Evolutionary conservation across 2,329 filamentous ascomycete species (phyloP), one percentile per base, ranked within the genome.

Genomic region (Aureobasidium musti): DNA sequence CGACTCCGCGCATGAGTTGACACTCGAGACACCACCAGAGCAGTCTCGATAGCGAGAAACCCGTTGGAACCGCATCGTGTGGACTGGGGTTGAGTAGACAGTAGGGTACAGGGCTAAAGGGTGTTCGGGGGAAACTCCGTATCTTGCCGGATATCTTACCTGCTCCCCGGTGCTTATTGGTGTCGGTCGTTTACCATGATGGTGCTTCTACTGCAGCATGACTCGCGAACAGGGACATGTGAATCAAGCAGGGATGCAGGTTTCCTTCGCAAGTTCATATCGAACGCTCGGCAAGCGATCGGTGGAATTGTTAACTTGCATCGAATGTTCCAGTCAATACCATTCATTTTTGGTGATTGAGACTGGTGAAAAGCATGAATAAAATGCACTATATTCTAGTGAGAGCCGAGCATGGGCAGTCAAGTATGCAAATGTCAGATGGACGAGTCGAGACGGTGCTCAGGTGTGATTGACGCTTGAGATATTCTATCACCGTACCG

Each of bases 51-150:
- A 5, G 23, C 28, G 26, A 28, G 30, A 10, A 59, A 39, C 3
- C 14, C n/a, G 21, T 28, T 41, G 6, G 53, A 28, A 41, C 10
- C 26, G 26, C 39, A 33, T 59, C 19, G 54, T 45, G 54, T 33
- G 8, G 39, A 33, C 17, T 45, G 4, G 7, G 39, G n/a, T 10
- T 5, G 14, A 45, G 30, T 26, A 45, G 54, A 19, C 54, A 45
- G 39, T 11, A 35, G 21, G 30, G 14, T 37, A 19, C 17, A 30
- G 45, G 45, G 5, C 14, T n/a, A 30, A n/a, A 33, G 13, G 41
- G 26, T 14, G 8, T 13, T 35, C 57, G 57, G 57, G 28, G n/a
- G 57, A 4, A 26, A 35, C 41, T 61, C 57, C 57, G 57, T 35
- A 10, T 23, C n/a, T 23, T 5, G 21, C 35, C 57, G 57, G 57